phyloP scores from a whole-genome alignment of 2,329 filamentous ascomycete species.

The Colletotrichum melonis region DNA sequence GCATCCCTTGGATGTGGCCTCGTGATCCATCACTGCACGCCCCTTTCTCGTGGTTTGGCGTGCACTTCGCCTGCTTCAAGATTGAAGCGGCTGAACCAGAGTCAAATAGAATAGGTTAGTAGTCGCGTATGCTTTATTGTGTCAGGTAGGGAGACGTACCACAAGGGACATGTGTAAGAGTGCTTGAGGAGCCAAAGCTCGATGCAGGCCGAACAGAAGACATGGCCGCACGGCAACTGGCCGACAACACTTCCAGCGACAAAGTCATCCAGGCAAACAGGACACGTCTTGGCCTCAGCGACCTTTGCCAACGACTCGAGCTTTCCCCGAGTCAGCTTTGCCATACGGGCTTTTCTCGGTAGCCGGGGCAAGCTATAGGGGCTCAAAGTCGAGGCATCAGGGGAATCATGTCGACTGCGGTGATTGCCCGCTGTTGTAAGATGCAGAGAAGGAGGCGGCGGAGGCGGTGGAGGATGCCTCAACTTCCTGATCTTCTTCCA shows the following conservation, averaged over 20 bases:
- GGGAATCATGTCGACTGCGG: neutral
- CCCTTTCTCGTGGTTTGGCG: neutral
- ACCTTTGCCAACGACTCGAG: neutral
- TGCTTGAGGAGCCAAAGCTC: constrained; percentile 17
- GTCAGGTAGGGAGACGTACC: neutral
- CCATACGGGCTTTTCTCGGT: neutral
- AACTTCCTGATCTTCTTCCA: constrained; percentile 1
- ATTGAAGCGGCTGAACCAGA: neutral
- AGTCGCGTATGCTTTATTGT: too few species aligned
- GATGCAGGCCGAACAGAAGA: constrained; percentile 25
- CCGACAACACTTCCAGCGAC: neutral
- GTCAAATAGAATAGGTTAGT: neutral
- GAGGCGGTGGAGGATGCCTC: neutral
- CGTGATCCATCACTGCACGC: neutral
- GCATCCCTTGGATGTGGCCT: too few species aligned
- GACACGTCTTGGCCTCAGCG: neutral
- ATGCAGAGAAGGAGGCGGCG: neutral
- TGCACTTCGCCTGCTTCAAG: neutral
- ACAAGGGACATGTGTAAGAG: constrained; percentile 7
- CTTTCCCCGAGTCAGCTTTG: neutral
- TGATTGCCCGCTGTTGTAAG: neutral
- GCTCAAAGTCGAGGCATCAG: too few species aligned
- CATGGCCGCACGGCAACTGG: constrained; percentile 6
- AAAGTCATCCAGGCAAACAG: constrained; percentile 20
- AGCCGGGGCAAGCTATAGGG: neutral